Evolutionary conservation across 2,329 filamentous ascomycete genomes (phyloP).

Genomic region (Ophiognomonia clavigignenti-juglandacearum): DNA sequence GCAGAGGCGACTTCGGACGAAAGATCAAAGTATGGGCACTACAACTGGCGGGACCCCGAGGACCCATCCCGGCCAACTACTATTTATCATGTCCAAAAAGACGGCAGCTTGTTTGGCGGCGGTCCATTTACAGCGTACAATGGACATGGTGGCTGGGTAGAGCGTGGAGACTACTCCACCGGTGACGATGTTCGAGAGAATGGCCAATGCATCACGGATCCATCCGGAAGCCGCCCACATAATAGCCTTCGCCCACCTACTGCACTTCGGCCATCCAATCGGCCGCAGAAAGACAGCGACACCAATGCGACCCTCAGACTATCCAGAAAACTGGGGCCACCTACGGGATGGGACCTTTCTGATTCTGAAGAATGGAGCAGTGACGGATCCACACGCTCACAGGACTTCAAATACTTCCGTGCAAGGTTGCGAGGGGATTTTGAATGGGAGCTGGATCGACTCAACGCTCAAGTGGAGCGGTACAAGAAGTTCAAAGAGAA

Average conservation of each 20-base stretch:
- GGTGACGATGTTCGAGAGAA: too few species aligned
- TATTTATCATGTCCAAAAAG: neutral
- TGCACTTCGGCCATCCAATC: neutral
- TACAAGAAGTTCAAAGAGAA: neutral
- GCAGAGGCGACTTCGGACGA: neutral
- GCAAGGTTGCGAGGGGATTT: constrained; percentile 1
- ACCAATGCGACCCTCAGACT: too few species aligned
- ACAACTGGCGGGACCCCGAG: neutral
- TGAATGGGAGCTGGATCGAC: constrained; percentile 5
- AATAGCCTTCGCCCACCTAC: neutral
- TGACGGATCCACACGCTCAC: neutral
- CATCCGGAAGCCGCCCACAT: neutral
- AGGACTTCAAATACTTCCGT: constrained; percentile 1
- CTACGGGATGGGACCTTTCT: neutral
- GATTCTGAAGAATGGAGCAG: constrained; percentile 6
- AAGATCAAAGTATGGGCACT: neutral
- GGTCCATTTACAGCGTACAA: too few species aligned
- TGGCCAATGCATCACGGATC: too few species aligned
- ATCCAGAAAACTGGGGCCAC: neutral
- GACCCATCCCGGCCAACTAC: neutral
- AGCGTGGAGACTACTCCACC: too few species aligned
- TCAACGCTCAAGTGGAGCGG: neutral
- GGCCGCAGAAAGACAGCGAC: too few species aligned
- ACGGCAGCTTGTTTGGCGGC: neutral
- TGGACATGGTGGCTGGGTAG: too few species aligned